Evolutionary conservation across 1,139 yeast species (phyloP).

Genomic region (Yamadazyma blattariae): DNA sequence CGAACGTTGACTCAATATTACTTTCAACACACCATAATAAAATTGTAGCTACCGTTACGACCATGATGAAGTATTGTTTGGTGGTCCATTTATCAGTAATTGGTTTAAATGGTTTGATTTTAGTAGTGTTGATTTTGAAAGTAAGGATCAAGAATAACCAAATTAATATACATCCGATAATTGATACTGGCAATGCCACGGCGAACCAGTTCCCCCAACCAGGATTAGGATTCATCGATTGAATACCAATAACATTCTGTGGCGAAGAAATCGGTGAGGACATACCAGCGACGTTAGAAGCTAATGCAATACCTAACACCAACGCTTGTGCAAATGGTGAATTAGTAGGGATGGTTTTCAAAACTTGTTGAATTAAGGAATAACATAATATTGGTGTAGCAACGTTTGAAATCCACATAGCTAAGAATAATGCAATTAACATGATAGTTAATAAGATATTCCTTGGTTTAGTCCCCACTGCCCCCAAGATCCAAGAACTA

Average conservation of each 20-base stretch:
- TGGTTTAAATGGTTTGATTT: slow-evolving; percentile 58
- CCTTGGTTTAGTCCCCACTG: slow-evolving; percentile 85
- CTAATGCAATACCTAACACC: slow-evolving; percentile 85
- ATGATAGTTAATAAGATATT: slow-evolving; percentile 73
- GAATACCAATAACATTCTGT: slow-evolving; percentile 86
- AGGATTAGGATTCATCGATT: slow-evolving; percentile 84
- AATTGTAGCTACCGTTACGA: slow-evolving; percentile 69
- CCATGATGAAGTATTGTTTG: slow-evolving; percentile 68
- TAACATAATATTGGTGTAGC: slow-evolving; percentile 94
- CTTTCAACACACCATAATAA: slow-evolving; percentile 79
- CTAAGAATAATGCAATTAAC: slow-evolving; percentile 79
- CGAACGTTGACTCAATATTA: slow-evolving; percentile 65
- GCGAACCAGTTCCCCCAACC: slow-evolving; percentile 96
- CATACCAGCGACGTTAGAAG: slow-evolving; percentile 94
- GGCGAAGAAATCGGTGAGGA: slow-evolving; percentile 96
- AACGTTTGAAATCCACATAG: slow-evolving; percentile 96
- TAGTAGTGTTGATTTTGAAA: slow-evolving; percentile 52
- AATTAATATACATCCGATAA: slow-evolving; percentile 57
- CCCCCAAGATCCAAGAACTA: slow-evolving; percentile 74
- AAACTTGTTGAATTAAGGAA: slow-evolving; percentile 84
- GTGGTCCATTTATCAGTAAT: slow-evolving; percentile 66
- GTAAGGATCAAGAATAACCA: slow-evolving; percentile 72
- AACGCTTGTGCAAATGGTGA: slow-evolving; percentile 79
- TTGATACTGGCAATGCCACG: slow-evolving; percentile 76
- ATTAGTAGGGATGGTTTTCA: slow-evolving; percentile 76